Evolutionary conservation across 2,329 filamentous ascomycete species (phyloP), one percentile per base, ranked within the genome.

Genomic region (Drechmeria coniospora): DNA sequence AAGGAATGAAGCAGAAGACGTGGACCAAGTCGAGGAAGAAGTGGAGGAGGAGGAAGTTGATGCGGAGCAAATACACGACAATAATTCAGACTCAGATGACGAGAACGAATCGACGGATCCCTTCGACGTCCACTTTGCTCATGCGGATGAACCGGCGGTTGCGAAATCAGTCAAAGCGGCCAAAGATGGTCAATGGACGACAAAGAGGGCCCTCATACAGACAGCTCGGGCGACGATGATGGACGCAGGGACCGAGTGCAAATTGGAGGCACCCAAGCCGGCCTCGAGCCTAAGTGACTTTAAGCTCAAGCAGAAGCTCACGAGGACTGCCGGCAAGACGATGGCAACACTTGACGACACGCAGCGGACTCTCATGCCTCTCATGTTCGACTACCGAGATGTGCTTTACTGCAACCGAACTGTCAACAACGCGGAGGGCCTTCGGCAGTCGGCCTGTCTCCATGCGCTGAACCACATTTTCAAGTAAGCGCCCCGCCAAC

Each of bases 381-480:
- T 78, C 8, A 59, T 93, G 1, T 93, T 92, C 49, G 72, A 74
- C 39, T 93, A 95, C 46, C 68, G 72, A 30, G 87, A 95, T 45
- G 41, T 92, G 1, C 54, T 94, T 1, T 80, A 79, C 43, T 81
- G 77, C 31, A 72, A 74, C 28, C 68, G 87, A 23, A 81, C 68
- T 1, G 53, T 74, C 2, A 57, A 63, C 11, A 90, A 87, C 45
- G 69, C 80, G 1, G 59, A 67, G 14, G 65, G 62, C 4, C 49
- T 95, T 26, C 73, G 83, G 27, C 71, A 75, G 22, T 57, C 93
- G 28, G 64, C 74, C 11, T 83, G 79, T 40, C 61, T 94, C 2
- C 90, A 98, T 51, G 76, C 78, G 3, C 60, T 95, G 9, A 95
- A 95, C 49, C 90, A 95, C 47, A 64, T 95, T 22, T 75, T 92